phyloP scores from a whole-genome alignment of 2,329 filamentous ascomycete species.

The Chaetomiaceae sp. region DNA sequence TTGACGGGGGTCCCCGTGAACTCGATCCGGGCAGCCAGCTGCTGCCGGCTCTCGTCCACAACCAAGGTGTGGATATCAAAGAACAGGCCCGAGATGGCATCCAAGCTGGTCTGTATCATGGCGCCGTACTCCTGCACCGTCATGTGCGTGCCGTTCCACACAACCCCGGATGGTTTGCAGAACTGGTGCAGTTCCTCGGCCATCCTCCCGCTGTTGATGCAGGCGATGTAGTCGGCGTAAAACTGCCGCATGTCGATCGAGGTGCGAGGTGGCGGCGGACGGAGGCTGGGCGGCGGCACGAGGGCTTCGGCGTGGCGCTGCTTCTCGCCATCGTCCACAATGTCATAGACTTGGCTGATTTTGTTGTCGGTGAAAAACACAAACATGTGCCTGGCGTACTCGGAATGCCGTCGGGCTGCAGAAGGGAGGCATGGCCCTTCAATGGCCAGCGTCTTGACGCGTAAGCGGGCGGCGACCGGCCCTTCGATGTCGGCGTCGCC shows the following conservation, averaged over 20 bases:
- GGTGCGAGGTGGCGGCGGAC: conserved; percentile 14
- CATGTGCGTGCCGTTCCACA: conserved; percentile 14
- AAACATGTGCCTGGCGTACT: conserved; percentile 21
- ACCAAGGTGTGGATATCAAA: conserved; percentile 19
- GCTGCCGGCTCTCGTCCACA: conserved; percentile 20
- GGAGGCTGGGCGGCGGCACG: conserved; percentile 1
- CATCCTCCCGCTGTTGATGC: conserved; percentile 21
- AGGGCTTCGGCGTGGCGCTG: background rate
- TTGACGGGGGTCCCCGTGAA: conserved; percentile 23
- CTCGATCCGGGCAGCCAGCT: conserved; percentile 21
- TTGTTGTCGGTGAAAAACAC: conserved; percentile 16
- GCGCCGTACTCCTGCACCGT: conserved; percentile 15
- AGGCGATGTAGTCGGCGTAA: conserved; percentile 21
- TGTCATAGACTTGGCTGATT: conserved; percentile 14
- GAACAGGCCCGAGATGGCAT: conserved; percentile 18
- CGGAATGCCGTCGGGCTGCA: background rate
- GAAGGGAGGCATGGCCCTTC: conserved; percentile 1
- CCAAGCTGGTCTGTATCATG: conserved; percentile 20
- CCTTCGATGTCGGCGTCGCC: conserved; percentile 5
- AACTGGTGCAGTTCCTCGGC: conserved; percentile 16
- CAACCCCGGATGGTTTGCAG: conserved; percentile 18
- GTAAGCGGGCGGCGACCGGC: conserved; percentile 17
- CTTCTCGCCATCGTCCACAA: conserved; percentile 12
- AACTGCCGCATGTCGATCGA: conserved; percentile 19
- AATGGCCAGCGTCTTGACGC: conserved; percentile 9